Conservation (phyloP, 2,329 filamentous ascomycete genomes). For the Gliomastix tumulicola region DNA sequence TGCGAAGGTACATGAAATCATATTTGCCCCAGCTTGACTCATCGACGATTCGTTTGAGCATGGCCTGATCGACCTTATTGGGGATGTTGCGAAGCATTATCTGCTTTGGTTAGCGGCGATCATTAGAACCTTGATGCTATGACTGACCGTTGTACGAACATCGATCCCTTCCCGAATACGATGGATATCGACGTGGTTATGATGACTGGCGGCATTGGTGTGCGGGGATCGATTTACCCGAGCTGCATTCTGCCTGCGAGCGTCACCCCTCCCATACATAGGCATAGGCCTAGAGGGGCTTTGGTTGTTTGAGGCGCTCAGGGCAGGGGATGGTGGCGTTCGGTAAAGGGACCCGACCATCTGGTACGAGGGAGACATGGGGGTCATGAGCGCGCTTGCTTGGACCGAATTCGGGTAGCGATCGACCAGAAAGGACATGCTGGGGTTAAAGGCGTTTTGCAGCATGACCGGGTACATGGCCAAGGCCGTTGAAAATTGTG, state of each 20-base stretch:
- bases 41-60: conserved; percentile 75
- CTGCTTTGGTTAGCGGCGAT: conserved; percentile 30
- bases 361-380: conserved; percentile 21
- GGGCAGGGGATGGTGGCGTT: conserved; percentile 22
- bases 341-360: conserved; percentile 19
- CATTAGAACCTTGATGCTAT: background rate
- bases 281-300: conserved; percentile 29
- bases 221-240: conserved; percentile 37
- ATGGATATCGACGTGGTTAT: conserved; percentile 55
- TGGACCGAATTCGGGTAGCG: conserved; percentile 9
- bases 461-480: conserved; percentile 25
- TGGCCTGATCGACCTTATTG: conserved; percentile 74
- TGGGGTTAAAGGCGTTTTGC: conserved; percentile 17
- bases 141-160: conserved; percentile 65
- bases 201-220: conserved; percentile 41
- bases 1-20: conserved; percentile 92
- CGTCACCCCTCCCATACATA: conserved; percentile 24
- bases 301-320: conserved; percentile 26
- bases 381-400: conserved; percentile 16
- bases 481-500: conserved; percentile 14
- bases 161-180: conserved; percentile 61
- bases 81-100: conserved; percentile 96
- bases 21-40: conserved; percentile 74
- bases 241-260: conserved; percentile 41
- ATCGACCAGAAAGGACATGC: conserved; percentile 20